These are phyloP conservation scores for Coix lacrymajobi DNA, from an alignment of 176 grass and related monocot genomes.

Conservation along the genomic window DNA sequence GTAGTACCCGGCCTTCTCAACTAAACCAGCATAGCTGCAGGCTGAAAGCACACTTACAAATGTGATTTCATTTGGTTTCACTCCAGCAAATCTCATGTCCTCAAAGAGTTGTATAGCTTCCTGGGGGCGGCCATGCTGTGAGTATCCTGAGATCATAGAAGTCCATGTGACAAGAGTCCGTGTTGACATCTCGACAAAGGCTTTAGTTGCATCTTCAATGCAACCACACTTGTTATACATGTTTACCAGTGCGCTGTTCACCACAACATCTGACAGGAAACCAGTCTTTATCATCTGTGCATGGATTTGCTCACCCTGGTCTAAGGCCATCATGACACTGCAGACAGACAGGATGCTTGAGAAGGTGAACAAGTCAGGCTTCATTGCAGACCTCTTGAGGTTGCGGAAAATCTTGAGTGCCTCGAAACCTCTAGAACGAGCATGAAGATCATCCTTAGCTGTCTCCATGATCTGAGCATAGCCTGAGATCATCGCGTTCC, in stretches of 20 bases:
- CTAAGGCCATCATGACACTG: constrained; percentile 70
- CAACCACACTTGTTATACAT: constrained; percentile 91
- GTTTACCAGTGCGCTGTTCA: constrained; percentile 73
- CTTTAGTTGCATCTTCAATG: constrained; percentile 59
- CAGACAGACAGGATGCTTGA: constrained; percentile 74
- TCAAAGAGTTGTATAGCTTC: constrained; percentile 83
- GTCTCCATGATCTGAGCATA: constrained; percentile 40
- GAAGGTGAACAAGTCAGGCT: constrained; percentile 77
- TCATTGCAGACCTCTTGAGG: constrained; percentile 47
- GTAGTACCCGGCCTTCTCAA: constrained; percentile 64
- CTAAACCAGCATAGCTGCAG: constrained; percentile 69
- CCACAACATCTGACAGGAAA: constrained; percentile 71
- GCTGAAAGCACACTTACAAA: constrained; percentile 86
- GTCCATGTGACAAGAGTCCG: constrained; percentile 79
- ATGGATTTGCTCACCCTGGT: constrained; percentile 80
- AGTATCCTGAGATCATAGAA: constrained; percentile 79
- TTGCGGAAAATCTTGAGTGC: constrained; percentile 64
- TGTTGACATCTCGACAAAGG: constrained; percentile 65
- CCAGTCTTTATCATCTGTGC: constrained; percentile 69
- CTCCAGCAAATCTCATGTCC: constrained; percentile 67
- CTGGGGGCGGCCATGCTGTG: constrained; percentile 63
- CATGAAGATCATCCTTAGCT: constrained; percentile 62
- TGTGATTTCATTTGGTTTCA: constrained; percentile 69
- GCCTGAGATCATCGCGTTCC: constrained; percentile 53
- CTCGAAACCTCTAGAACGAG: constrained; percentile 49